phyloP scores from a whole-genome alignment of 2,329 filamentous ascomycete genomes.

The Arachnomyces sp. region DNA sequence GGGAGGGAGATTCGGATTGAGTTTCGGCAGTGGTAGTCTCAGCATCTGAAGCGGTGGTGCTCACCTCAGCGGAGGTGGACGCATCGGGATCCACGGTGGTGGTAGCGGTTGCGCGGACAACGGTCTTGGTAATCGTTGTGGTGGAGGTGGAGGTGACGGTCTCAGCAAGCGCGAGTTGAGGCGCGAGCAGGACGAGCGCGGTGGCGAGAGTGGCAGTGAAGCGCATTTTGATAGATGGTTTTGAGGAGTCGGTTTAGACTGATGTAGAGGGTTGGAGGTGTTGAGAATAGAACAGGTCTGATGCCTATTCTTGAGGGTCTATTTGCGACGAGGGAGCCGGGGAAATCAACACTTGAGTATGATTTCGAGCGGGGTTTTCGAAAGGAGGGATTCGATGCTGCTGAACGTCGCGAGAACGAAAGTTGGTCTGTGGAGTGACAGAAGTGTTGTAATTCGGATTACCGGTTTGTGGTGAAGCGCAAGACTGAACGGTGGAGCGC shows the following conservation, averaged over 20 bases:
- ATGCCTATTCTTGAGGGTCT: too few relatives aligned
- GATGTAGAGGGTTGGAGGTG: not conserved
- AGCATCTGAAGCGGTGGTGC: not conserved
- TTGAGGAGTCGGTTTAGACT: not conserved
- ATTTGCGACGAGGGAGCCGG: not conserved
- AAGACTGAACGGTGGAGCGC: too few relatives aligned
- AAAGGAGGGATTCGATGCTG: too few relatives aligned
- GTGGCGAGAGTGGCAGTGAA: slow-evolving; percentile 24
- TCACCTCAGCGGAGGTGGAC: not conserved
- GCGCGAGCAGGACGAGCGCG: slow-evolving; percentile 27
- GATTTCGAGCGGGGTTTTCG: too few relatives aligned
- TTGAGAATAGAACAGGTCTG: not conserved
- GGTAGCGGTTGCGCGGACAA: slow-evolving; percentile 36
- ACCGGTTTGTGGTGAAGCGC: too few relatives aligned
- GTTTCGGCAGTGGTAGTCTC: slow-evolving; percentile 1
- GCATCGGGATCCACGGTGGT: slow-evolving; percentile 18
- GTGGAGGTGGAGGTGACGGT: slow-evolving; percentile 25
- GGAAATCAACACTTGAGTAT: too few relatives aligned
- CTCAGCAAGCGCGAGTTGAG: slow-evolving; percentile 24
- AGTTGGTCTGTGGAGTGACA: too few relatives aligned
- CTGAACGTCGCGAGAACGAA: too few relatives aligned
- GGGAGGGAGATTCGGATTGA: slow-evolving; percentile 2
- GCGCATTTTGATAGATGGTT: slow-evolving; percentile 25
- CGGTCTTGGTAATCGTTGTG: slow-evolving; percentile 35
- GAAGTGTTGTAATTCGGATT: too few relatives aligned